Conservation (phyloP, 1,284 basidiomycete species). For the Somion occarium region DNA sequence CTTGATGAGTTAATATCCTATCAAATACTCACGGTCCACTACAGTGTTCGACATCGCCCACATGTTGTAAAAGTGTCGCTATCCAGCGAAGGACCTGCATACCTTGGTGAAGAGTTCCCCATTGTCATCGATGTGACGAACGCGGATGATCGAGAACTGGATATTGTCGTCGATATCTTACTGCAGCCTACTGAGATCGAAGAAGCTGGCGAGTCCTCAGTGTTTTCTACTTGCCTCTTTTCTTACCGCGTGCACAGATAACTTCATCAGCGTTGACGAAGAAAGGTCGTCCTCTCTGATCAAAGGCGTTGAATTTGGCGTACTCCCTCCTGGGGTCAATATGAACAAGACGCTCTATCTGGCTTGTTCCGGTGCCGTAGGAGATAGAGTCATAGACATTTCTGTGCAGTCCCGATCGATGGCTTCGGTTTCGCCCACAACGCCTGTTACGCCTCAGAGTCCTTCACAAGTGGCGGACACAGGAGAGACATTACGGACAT, state of each 20-base stretch:
- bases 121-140: conserved; percentile 67
- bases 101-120: conserved; percentile 73
- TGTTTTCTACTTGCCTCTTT: background rate
- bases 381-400: conserved; percentile 68
- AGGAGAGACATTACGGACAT: conserved; percentile 59
- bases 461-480: conserved; percentile 30
- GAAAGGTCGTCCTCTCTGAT: conserved; percentile 65
- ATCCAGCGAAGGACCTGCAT: conserved; percentile 60
- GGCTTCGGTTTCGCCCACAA: conserved; percentile 12
- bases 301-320: conserved; percentile 66
- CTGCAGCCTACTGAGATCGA: conserved; percentile 78
- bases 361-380: conserved; percentile 51
- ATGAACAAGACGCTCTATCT: conserved; percentile 57
- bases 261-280: conserved; percentile 56
- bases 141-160: conserved; percentile 59
- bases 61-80: conserved; percentile 55
- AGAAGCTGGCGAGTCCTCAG: conserved; percentile 52
- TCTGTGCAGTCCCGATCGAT: conserved; percentile 57
- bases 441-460: conserved; percentile 18
- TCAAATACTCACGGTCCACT: background rate
- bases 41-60: conserved; percentile 60
- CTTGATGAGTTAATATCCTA: background rate
- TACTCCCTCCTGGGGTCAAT: conserved; percentile 49
- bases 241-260: conserved; percentile 40
- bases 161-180: conserved; percentile 67